Evolutionary conservation across 176 grass and related monocot species (phyloP).

Genomic region (Phragmites australis): DNA sequence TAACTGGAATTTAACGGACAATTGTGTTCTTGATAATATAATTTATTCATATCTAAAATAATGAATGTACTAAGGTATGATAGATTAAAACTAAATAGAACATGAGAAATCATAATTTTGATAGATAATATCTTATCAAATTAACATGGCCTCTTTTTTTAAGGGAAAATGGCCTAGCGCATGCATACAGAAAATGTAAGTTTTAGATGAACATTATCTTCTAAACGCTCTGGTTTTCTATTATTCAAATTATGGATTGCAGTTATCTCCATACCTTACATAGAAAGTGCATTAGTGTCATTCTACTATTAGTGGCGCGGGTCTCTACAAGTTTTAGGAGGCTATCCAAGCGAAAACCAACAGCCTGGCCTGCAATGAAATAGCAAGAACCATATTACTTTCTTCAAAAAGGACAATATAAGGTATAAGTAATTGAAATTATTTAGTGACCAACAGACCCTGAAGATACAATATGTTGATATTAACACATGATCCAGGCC

Average conservation of each 20-base stretch:
- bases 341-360: slow-evolving; percentile 84
- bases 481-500: slow-evolving; percentile 1
- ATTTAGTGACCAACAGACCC: slow-evolving; percentile 2
- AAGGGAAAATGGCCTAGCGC: background rate
- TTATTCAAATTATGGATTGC: background rate
- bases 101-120: background rate
- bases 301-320: slow-evolving; percentile 75
- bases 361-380: slow-evolving; percentile 69
- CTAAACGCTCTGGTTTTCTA: background rate
- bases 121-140: background rate
- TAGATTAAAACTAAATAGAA: background rate
- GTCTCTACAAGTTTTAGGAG: slow-evolving; percentile 90
- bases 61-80: background rate
- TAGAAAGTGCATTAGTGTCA: slow-evolving; percentile 90
- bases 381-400: slow-evolving; percentile 16
- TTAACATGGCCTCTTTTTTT: background rate
- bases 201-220: slow-evolving; percentile 13
- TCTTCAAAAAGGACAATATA: slow-evolving; percentile 15
- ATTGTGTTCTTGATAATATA: background rate
- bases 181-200: slow-evolving; percentile 6
- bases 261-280: slow-evolving; percentile 72
- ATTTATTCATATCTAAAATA: background rate
- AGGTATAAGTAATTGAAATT: slow-evolving; percentile 9
- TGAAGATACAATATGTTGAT: slow-evolving; percentile 14
- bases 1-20: background rate